phyloP scores from a whole-genome alignment of 2,329 filamentous ascomycete species.

The Tolypocladium album region DNA sequence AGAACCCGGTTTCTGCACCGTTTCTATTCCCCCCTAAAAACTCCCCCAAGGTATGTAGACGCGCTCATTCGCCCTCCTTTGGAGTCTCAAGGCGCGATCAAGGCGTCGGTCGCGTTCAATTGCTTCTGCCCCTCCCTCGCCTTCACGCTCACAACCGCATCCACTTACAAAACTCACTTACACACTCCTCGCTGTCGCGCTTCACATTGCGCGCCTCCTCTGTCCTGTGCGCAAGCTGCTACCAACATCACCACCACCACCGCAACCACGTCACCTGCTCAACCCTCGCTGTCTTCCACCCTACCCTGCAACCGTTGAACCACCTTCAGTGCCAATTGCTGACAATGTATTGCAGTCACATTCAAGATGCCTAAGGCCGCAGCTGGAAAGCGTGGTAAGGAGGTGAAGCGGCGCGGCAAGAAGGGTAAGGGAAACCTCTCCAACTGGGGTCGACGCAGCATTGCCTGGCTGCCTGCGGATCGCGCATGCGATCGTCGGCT shows the following conservation, averaged over 20 bases:
- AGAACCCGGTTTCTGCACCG: constrained; percentile 14
- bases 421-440: constrained; percentile 38
- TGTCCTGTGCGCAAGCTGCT: neutral
- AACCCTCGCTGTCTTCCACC: neutral
- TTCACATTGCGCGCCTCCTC: neutral
- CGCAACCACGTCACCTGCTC: constrained; percentile 14
- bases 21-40: constrained; percentile 9
- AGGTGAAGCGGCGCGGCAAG: constrained; percentile 45
- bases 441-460: neutral
- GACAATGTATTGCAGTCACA: constrained; percentile 9
- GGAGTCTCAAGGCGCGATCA: constrained; percentile 17
- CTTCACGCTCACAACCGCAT: neutral
- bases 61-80: constrained; percentile 12
- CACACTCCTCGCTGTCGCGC: neutral
- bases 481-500: neutral
- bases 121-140: constrained; percentile 15
- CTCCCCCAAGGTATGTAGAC: constrained; percentile 24
- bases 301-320: neutral
- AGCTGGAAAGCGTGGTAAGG: constrained; percentile 41
- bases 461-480: neutral
- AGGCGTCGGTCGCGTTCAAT: constrained; percentile 9
- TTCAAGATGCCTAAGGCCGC: constrained; percentile 50
- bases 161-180: too few relatives aligned
- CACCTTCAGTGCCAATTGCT: neutral
- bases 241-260: constrained; percentile 2